Evolutionary conservation across 169 alveolate genomes (phyloP).

Genomic region (Eimeria acervulina): DNA sequence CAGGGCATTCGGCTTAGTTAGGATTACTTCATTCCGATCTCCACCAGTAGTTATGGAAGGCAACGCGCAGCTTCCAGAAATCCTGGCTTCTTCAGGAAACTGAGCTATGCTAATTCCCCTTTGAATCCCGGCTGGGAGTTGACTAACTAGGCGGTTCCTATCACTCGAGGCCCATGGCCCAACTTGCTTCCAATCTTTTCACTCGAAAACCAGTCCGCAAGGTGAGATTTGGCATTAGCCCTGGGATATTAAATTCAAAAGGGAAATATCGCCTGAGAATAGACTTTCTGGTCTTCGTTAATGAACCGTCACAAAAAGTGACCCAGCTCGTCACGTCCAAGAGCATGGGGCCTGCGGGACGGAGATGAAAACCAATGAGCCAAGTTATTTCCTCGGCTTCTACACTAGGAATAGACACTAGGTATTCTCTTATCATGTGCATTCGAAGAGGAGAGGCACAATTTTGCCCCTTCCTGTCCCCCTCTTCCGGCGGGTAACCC

Average conservation of each 20-base stretch:
- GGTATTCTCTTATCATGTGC: not conserved
- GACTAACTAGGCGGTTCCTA: not conserved
- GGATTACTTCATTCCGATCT: not conserved
- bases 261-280: not conserved
- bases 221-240: not conserved
- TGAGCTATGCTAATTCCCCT: not conserved
- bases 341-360: not conserved
- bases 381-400: not conserved
- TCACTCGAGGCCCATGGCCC: conserved; percentile 16
- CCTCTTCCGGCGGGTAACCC: not conserved
- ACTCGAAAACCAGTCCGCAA: not conserved
- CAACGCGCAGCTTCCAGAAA: not conserved
- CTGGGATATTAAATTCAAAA: not conserved
- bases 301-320: not conserved
- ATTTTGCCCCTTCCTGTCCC: not conserved
- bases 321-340: not conserved
- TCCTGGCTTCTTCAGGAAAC: not conserved
- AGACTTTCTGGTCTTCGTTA: not conserved
- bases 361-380: not conserved
- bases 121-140: not conserved
- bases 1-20: not conserved
- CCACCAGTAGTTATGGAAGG: not conserved
- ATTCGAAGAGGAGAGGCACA: not conserved
- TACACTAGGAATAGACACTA: not conserved
- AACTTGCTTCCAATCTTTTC: not conserved